A percentile compares a stretch with the other conserved stretches of the same genome.
Conservation (phyloP, 2,329 filamentous ascomycete genomes). For the Colletotrichum camelliae region DNA sequence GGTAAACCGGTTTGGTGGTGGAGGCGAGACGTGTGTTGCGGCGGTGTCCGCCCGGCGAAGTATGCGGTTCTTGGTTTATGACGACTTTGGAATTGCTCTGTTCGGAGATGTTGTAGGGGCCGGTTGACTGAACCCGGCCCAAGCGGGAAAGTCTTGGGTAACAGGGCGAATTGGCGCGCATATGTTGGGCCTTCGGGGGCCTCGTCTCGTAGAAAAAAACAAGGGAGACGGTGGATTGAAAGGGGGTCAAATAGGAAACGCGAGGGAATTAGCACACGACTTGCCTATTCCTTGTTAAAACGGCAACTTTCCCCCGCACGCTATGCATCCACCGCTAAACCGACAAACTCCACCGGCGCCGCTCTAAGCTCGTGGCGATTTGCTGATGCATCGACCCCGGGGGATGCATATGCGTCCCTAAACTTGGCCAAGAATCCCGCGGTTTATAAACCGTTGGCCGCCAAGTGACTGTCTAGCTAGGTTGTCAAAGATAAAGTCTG, state of each 20-base stretch:
- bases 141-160: not conserved
- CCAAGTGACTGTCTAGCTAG: not conserved
- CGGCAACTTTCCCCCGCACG: slow-evolving; percentile 2
- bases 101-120: not conserved
- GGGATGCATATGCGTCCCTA: not conserved
- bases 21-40: not conserved
- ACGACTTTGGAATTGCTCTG: not conserved
- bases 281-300: not conserved
- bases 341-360: slow-evolving; percentile 2
- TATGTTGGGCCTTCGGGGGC: not conserved
- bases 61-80: not conserved
- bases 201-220: not conserved
- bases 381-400: not conserved
- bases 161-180: not conserved
- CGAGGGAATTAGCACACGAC: not conserved
- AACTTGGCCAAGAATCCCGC: not conserved
- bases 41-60: not conserved
- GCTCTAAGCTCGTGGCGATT: not conserved
- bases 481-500: not conserved
- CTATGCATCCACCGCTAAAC: not conserved
- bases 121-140: not conserved
- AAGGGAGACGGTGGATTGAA: not conserved
- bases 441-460: not conserved
- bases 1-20: not conserved
- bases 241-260: slow-evolving; percentile 16